Evolutionary conservation across 176 grass and related monocot species (phyloP).

Genomic region (Oryza coarctata): DNA sequence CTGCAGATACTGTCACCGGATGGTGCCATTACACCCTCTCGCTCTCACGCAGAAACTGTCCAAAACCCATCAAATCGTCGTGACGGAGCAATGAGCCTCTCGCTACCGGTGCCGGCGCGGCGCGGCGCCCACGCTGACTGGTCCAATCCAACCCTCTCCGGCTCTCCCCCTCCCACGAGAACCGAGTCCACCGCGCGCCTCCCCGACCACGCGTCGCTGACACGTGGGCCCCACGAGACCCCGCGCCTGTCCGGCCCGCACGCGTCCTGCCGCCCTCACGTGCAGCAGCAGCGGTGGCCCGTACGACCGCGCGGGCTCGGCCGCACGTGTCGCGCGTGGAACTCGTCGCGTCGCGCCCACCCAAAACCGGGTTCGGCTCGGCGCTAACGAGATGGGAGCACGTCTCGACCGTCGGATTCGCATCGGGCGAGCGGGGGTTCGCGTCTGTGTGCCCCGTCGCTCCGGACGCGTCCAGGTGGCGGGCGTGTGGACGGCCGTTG

Average conservation of each 20-base stretch:
- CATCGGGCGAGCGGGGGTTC: slow-evolving; percentile 2
- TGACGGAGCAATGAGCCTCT: neutral
- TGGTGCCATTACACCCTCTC: neutral
- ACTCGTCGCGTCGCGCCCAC: neutral
- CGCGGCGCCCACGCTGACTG: too few relatives aligned
- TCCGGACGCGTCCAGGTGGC: neutral
- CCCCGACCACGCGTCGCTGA: neutral
- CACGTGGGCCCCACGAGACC: neutral
- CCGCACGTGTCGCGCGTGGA: slow-evolving; percentile 26
- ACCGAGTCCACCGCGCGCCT: neutral
- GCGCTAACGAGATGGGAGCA: neutral
- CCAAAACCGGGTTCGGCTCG: neutral
- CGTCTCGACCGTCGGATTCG: neutral
- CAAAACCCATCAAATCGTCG: neutral
- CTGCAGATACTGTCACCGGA: neutral
- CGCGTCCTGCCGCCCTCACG: slow-evolving; percentile 36
- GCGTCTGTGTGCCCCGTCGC: neutral
- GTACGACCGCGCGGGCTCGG: neutral
- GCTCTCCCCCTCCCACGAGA: neutral
- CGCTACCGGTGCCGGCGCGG: too few relatives aligned
- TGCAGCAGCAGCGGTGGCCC: slow-evolving; percentile 27
- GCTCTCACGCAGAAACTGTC: neutral
- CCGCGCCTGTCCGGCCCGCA: neutral
- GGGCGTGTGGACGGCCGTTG: neutral
- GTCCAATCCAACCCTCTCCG: neutral